Base-by-base conservation (phyloP, 1,139 yeast genomes). In the Debaryomyces udenii region DNA sequence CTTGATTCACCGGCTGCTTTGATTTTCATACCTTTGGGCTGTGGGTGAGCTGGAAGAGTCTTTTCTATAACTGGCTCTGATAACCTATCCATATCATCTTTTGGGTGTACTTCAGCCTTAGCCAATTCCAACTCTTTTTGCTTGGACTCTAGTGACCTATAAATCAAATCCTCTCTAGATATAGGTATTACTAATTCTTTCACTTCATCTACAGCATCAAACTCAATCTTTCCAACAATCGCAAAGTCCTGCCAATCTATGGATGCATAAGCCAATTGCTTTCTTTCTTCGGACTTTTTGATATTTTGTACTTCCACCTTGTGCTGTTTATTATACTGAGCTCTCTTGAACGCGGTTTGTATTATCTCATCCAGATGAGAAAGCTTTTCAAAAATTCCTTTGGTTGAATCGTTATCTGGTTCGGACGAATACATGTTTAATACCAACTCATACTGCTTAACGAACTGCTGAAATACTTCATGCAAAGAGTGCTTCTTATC, bases 241-340 rank as follows among this genome's bases (percentile, higher is more conserved):
- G 74, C 68, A 56, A 90, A 90, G 47, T 86, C 88, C 46, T 83
- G 83, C 99, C 99, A 93, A 61, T 91, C 91, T 18, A 89, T 83
- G 23, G 85, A 78, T 0, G 94, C 91, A 62, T 75, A 87, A 35
- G 78, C 81, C 20, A 80, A 44, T 48, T 65, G 66, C 33, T 69
- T 62, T 27, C 56, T 53, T 11, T 51, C 45, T 16, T 54, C 50
- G 39, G 75, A 74, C 39, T 63, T 66, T 66, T 40, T 62, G 51
- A 61, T 55, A 11, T 44, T 46, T 26, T 57, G 45, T 42, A 42
- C 44, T 31, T 59, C 47, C 45, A 61, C 48, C 32, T 62, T 61
- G 41, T 63, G 54, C 34, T 65, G 60, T 41, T 71, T 70, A 10
- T 75, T 67, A 55, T 72, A 78, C 44, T 76, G 79, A 0, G 95